Evolutionary conservation across 192 early-diverging fungal species (phyloP).

Genomic region (Neocallimastix lanati): DNA sequence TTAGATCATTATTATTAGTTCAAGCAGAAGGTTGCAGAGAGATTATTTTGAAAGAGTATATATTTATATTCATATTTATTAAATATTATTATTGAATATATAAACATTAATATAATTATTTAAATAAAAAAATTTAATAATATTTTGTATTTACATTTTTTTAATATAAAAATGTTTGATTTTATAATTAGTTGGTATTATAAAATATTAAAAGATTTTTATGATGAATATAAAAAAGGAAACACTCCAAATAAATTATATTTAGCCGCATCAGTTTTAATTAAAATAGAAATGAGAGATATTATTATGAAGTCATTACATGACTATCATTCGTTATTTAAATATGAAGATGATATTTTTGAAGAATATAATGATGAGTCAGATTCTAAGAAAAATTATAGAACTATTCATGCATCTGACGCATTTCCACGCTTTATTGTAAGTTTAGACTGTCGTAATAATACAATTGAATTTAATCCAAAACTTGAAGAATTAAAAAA

Average conservation of each 20-base stretch:
- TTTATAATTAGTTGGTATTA: background rate
- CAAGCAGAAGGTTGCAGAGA: conserved; percentile 37
- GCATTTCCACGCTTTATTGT: background rate
- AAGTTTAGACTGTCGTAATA: background rate
- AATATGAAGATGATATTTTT: background rate
- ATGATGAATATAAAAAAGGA: conserved; percentile 13
- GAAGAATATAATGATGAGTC: background rate
- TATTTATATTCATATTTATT: too few species aligned
- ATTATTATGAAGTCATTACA: conserved; percentile 1
- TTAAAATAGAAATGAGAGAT: conserved; percentile 3
- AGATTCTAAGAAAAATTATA: background rate
- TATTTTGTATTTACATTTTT: too few species aligned
- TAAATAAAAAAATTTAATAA: too few species aligned
- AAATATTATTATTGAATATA: too few species aligned
- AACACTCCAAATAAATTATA: conserved; percentile 11
- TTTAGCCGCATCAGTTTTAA: conserved; percentile 17
- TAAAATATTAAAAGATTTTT: conserved; percentile 3
- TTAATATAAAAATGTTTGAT: too few species aligned
- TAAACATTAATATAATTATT: too few species aligned
- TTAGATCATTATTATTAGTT: conserved; percentile 27
- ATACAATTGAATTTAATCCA: background rate
- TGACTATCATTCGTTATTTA: background rate
- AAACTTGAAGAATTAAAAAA: background rate
- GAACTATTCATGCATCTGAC: background rate
- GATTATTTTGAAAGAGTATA: conserved; percentile 24